Conservation (phyloP, 2,329 filamentous ascomycete species). For the Fusarium paranaense region DNA sequence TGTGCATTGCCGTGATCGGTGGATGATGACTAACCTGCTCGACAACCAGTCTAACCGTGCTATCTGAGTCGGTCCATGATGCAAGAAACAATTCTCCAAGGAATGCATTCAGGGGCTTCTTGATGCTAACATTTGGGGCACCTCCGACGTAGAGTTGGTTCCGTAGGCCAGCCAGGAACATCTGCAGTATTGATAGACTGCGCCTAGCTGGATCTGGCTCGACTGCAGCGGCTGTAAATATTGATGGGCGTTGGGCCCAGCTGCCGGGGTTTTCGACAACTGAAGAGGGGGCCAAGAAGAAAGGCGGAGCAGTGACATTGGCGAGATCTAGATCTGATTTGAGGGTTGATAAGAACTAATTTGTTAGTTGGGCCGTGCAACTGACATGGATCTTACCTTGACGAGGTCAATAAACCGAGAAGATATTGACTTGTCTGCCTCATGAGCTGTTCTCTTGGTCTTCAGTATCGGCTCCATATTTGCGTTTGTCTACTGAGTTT, state of each 20-base stretch:
- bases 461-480: slow-evolving; percentile 18
- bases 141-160: slow-evolving; percentile 62
- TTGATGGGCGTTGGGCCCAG: slow-evolving; percentile 60
- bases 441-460: slow-evolving; percentile 22
- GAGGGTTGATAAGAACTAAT: slow-evolving; percentile 42
- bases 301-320: slow-evolving; percentile 63
- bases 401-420: slow-evolving; percentile 30
- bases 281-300: slow-evolving; percentile 60
- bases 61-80: slow-evolving; percentile 48
- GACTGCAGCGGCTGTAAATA: slow-evolving; percentile 60
- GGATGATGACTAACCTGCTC: slow-evolving; percentile 67
- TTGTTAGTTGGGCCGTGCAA: not conserved
- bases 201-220: slow-evolving; percentile 57
- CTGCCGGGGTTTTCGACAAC: slow-evolving; percentile 64
- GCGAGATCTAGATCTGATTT: slow-evolving; percentile 60
- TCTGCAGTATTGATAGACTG: slow-evolving; percentile 59
- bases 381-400: slow-evolving; percentile 18
- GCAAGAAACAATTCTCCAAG: slow-evolving; percentile 63
- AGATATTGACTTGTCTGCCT: slow-evolving; percentile 29
- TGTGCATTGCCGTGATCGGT: slow-evolving; percentile 65
- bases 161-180: slow-evolving; percentile 59
- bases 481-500: not conserved
- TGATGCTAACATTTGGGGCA: slow-evolving; percentile 59
- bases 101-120: slow-evolving; percentile 66
- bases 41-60: slow-evolving; percentile 47